A percentile compares a stretch with the other conserved stretches of the same genome.
These are phyloP conservation scores for Durusdinium trenchii DNA, from an alignment of 73 alveolate genomes.

Conservation along the genomic window DNA sequence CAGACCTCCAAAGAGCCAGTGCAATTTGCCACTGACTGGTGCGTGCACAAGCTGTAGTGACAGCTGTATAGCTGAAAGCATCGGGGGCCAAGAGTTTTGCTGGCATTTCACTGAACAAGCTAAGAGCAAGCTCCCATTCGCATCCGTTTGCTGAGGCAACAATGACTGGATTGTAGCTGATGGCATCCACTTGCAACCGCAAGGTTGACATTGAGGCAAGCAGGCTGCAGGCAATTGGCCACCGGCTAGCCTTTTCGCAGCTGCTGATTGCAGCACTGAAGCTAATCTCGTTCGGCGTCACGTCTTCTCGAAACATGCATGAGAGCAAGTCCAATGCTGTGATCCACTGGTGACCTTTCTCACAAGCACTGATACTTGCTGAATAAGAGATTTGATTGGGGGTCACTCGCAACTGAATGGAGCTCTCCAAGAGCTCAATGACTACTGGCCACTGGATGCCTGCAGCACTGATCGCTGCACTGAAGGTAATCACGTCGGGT, in stretches of 20 bases:
- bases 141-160: slow-evolving; percentile 39
- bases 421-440: background rate
- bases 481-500: slow-evolving; percentile 50
- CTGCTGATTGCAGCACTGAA: slow-evolving; percentile 16
- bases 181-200: background rate
- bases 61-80: slow-evolving; percentile 69
- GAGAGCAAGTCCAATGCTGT: background rate
- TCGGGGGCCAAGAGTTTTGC: background rate
- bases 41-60: slow-evolving; percentile 59
- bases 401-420: background rate
- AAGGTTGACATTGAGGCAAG: background rate
- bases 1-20: slow-evolving; percentile 22
- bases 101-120: slow-evolving; percentile 22
- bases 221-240: slow-evolving; percentile 22
- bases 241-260: slow-evolving; percentile 19
- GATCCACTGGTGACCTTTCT: background rate
- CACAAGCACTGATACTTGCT: slow-evolving; percentile 66
- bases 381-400: slow-evolving; percentile 28
- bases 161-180: slow-evolving; percentile 43
- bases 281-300: background rate
- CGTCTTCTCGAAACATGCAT: background rate
- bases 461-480: slow-evolving; percentile 44
- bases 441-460: slow-evolving; percentile 30
- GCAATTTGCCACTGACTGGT: slow-evolving; percentile 69
- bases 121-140: slow-evolving; percentile 47